Evolutionary conservation across 805 yeast species (phyloP).

Genomic region (Kuraishia floccosa): DNA sequence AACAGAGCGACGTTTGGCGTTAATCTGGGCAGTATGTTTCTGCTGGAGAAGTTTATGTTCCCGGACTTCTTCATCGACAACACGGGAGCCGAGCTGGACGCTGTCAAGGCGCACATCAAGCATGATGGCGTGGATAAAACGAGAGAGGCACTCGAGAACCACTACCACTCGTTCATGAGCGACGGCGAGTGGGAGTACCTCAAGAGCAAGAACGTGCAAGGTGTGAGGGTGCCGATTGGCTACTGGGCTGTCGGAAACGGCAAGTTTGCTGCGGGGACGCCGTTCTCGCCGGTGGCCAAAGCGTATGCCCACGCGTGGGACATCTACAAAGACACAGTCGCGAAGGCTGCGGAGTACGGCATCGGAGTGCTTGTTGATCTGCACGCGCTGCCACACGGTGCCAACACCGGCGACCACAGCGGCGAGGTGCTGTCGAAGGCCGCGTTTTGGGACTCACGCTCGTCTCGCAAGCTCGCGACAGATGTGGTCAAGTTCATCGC

Average conservation of each 20-base stretch:
- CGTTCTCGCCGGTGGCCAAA: slow-evolving; percentile 38
- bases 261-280: slow-evolving; percentile 41
- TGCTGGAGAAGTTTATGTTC: slow-evolving; percentile 72
- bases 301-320: slow-evolving; percentile 75
- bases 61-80: slow-evolving; percentile 48
- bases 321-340: slow-evolving; percentile 39
- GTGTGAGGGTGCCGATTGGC: slow-evolving; percentile 82
- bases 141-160: slow-evolving; percentile 38
- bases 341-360: slow-evolving; percentile 43
- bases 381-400: slow-evolving; percentile 90
- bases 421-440: slow-evolving; percentile 54
- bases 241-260: slow-evolving; percentile 79
- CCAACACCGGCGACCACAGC: slow-evolving; percentile 77
- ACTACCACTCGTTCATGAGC: slow-evolving; percentile 52
- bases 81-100: slow-evolving; percentile 64
- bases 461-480: slow-evolving; percentile 31
- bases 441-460: slow-evolving; percentile 47
- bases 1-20: slow-evolving; percentile 68
- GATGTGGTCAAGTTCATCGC: slow-evolving; percentile 51
- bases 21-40: slow-evolving; percentile 74
- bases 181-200: slow-evolving; percentile 80
- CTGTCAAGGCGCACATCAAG: slow-evolving; percentile 38
- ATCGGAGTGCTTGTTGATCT: slow-evolving; percentile 77
- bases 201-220: slow-evolving; percentile 52
- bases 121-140: slow-evolving; percentile 44